Evolutionary conservation across 306 rosid species (phyloP), one percentile per base, ranked within the genome.

Genomic region (Cicer arietinum): DNA sequence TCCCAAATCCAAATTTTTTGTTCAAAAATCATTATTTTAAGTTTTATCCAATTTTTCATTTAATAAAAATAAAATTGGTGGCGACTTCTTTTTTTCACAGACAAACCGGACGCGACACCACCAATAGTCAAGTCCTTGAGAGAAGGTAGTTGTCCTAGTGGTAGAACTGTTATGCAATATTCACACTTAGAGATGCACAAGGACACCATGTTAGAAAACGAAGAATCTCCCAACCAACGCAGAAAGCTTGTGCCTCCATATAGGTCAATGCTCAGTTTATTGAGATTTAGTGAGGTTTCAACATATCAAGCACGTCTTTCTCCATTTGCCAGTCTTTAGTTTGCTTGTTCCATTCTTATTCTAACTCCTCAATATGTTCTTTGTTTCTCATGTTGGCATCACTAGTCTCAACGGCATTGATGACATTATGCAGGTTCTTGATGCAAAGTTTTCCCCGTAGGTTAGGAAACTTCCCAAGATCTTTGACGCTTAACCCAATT

Each of bases 231-330:
- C 64, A 69, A 8, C 74, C 48, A 69, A 40, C 44, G 51, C 2
- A 62, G 74, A 69, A 69, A 50, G 42, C 62, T 69, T 50, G 52
- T 71, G 5, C 75, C 75, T 0, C 64, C 64, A 39, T 71, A 71
- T 6, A 10, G 13, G 1, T 1, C 7, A n/a, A 71, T 71, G 22
- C 6, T 4, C 4, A 71, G 20, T 3, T 20, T 18, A 52, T 20
- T 41, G 0, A 71, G 10, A 9, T 20, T 56, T 41, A 4, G 7
- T 12, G 76, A 17, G 76, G 76, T 57, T 71, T 53, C 67, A 71
- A 44, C 43, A 11, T 9, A 8, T 12, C 76, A 20, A 42, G 22
- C 13, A 71, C 76, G 18, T 1, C 43, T 56, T 42, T 57, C 8
- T 7, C n/a, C 3, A 1, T 42, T 71, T 0, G 9, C 0, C 67